Percentiles rank a stretch among this genome's conserved stretches.
Conservation (phyloP, 2,329 filamentous ascomycete species). For the Colletotrichum melonis region DNA sequence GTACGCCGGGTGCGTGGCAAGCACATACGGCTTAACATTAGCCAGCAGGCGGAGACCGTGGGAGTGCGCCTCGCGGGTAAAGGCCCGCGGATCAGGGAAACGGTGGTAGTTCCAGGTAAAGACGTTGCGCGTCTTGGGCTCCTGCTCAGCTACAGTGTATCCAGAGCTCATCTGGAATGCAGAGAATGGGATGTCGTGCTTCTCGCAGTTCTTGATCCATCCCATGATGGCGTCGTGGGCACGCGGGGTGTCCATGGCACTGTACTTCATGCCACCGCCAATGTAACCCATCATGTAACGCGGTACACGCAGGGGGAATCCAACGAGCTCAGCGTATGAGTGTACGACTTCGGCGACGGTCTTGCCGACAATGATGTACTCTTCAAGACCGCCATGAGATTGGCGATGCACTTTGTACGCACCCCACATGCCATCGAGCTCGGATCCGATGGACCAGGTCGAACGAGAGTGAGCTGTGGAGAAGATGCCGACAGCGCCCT, state of each 20-base stretch:
- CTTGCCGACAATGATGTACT: conserved; percentile 75
- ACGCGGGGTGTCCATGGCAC: conserved; percentile 60
- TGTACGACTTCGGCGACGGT: conserved; percentile 74
- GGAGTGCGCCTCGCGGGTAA: conserved; percentile 70
- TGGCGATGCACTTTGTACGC: conserved; percentile 80
- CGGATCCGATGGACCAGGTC: conserved; percentile 74
- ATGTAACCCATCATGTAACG: conserved; percentile 81
- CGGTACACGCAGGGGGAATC: conserved; percentile 75
- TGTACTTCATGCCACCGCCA: conserved; percentile 70
- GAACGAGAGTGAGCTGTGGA: conserved; percentile 74
- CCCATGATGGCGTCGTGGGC: conserved; percentile 70
- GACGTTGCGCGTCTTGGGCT: conserved; percentile 77
- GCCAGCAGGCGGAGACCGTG: conserved; percentile 75
- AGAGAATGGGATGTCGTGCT: conserved; percentile 76
- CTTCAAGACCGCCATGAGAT: conserved; percentile 77
- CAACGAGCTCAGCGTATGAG: conserved; percentile 75
- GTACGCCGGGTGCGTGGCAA: conserved; percentile 76
- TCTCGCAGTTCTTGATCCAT: conserved; percentile 70
- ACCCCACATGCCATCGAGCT: conserved; percentile 82
- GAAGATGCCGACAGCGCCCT: conserved; percentile 75
- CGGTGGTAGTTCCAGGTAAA: conserved; percentile 78
- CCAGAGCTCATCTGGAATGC: conserved; percentile 80
- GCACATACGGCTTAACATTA: conserved; percentile 80
- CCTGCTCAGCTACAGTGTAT: conserved; percentile 74
- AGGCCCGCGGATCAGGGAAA: conserved; percentile 75